Conservation (phyloP, 768 basidiomycete genomes). For the Amanita phalloides region DNA sequence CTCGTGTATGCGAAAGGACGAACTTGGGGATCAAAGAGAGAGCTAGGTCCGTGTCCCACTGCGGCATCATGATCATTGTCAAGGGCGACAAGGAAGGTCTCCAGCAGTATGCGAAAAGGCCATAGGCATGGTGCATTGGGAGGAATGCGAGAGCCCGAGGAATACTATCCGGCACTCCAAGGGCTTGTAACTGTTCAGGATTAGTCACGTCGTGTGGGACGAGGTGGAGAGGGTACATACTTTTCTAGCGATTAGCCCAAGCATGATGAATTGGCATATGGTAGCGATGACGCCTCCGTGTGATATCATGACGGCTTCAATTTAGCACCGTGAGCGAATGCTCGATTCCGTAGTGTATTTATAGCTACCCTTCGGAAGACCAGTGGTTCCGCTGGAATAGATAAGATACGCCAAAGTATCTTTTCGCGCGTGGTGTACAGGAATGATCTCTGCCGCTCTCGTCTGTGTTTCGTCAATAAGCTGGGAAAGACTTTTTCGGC, state of each 20-base stretch:
- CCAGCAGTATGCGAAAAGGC: constrained; percentile 42
- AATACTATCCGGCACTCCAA: constrained; percentile 30
- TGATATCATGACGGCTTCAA: constrained; percentile 59
- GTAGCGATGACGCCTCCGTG: constrained; percentile 51
- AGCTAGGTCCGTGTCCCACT: constrained; percentile 36
- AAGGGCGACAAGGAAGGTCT: constrained; percentile 31
- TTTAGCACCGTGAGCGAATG: neutral
- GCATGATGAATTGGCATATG: constrained; percentile 24
- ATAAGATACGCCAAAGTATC: constrained; percentile 59
- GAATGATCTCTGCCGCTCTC: constrained; percentile 27
- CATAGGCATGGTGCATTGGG: constrained; percentile 62
- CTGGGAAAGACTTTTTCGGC: constrained; percentile 31
- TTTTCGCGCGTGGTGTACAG: constrained; percentile 31
- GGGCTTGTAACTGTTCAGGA: constrained; percentile 22
- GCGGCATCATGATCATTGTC: constrained; percentile 44
- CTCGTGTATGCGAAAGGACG: neutral
- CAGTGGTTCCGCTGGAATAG: constrained; percentile 74
- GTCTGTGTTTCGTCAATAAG: constrained; percentile 29
- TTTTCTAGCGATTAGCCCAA: constrained; percentile 18
- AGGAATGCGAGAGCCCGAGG: constrained; percentile 46
- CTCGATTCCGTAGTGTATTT: neutral
- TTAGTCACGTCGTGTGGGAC: neutral
- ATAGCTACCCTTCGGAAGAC: constrained; percentile 56
- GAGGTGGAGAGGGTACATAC: constrained; percentile 14
- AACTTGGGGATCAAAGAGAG: neutral